Base-by-base conservation (phyloP, 345 rosid species). In the Brassica incana region DNA sequence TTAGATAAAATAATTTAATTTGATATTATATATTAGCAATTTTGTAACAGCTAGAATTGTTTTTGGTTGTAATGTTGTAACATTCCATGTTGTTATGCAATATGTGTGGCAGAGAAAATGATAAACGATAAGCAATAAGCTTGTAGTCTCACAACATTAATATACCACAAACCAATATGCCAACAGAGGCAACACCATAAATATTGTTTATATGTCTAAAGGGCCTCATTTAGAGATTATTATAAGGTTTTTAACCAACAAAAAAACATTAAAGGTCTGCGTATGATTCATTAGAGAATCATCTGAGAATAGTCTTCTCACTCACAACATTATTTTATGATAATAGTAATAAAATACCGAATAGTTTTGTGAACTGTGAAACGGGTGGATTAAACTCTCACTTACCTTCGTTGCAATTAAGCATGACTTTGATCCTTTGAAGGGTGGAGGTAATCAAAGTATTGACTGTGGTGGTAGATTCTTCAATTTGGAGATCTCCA, bases 391-490 rank as follows among this genome's bases (percentile, higher is more conserved):
- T 6, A 59, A 56, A 25, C 59, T 8, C 62, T 69, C 75, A 80
- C 25, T 77, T 58, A 52, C 29, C 33, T 29, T 74, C 69, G 15
- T 78, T 52, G 77, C 88, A 90, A 50, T 82, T 77, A 23, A 93
- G 83, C 73, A 84, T 86, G 64, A 63, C 67, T 83, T 86, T 92
- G 8, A 92, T 82, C 76, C 83, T 87, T 65, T 85, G 88, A 62
- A 89, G 71, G 5, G 93, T 90, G 33, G 90, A 82, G 84, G 88
- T 90, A 48, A 87, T 81, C 45, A 92, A 87, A 50, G 88, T 85
- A 71, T 89, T 84, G 54, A 90, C 86, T 0, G 87, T 78, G 8
- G 91, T 86, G 27, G 89, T 81, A 0, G 88, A 86, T 30, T 54
- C 72, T 2, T 86, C 85, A 69, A 87, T 58, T 67, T 79, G 81